These are phyloP conservation scores for Trematosphaeria pertusa DNA, from an alignment of 2,329 filamentous ascomycete genomes.

Conservation along the genomic window DNA sequence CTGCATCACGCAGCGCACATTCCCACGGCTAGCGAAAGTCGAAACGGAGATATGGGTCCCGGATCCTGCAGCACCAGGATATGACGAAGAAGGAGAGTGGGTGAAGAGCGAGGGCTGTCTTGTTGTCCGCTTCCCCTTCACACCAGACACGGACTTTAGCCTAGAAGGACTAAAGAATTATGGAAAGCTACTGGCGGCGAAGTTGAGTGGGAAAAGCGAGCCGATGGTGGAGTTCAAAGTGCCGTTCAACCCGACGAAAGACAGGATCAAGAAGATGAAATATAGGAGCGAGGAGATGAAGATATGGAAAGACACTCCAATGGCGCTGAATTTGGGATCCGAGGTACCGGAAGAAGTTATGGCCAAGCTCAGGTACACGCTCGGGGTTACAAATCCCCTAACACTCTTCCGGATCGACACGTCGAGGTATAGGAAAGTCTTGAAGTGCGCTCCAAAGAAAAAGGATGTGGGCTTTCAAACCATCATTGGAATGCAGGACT, in stretches of 20 bases:
- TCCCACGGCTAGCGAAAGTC: constrained; percentile 74
- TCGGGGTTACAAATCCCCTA: constrained; percentile 71
- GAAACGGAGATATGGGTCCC: constrained; percentile 72
- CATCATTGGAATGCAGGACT: constrained; percentile 72
- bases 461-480: constrained; percentile 69
- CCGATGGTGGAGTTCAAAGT: constrained; percentile 71
- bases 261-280: constrained; percentile 64
- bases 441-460: constrained; percentile 65
- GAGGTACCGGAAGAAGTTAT: constrained; percentile 63
- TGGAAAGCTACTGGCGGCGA: constrained; percentile 43
- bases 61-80: constrained; percentile 63
- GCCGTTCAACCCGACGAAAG: constrained; percentile 67
- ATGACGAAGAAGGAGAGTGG: constrained; percentile 57
- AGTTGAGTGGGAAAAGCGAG: constrained; percentile 50
- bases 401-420: constrained; percentile 73
- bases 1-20: constrained; percentile 73
- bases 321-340: constrained; percentile 53
- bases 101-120: constrained; percentile 66
- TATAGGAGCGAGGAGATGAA: constrained; percentile 68
- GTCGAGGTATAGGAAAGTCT: constrained; percentile 63
- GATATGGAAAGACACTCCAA: constrained; percentile 68
- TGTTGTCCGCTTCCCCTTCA: constrained; percentile 69
- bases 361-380: constrained; percentile 67
- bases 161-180: constrained; percentile 41
- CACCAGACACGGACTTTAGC: constrained; percentile 43